phyloP scores from a whole-genome alignment of 495 filamentous ascomycete genomes.

The Neurospora cerealis region DNA sequence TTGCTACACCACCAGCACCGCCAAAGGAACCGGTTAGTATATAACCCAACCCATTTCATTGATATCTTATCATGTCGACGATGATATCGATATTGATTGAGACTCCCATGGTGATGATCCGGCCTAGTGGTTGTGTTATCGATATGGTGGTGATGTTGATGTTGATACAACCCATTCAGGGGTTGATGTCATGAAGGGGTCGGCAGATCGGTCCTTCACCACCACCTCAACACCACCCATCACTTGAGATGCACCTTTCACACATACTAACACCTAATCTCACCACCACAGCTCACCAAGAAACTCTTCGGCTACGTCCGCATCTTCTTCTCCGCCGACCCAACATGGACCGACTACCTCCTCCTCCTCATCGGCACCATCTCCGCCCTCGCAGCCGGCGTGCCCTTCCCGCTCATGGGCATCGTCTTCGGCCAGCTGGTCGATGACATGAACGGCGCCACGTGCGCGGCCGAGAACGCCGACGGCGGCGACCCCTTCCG shows the following conservation, averaged over 20 bases:
- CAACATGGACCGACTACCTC: slow-evolving; percentile 32
- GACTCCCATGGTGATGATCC: background rate
- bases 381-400: slow-evolving; percentile 49
- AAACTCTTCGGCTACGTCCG: slow-evolving; percentile 5
- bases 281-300: background rate
- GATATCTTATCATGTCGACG: background rate
- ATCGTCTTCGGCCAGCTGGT: slow-evolving; percentile 59
- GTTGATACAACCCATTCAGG: background rate
- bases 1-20: background rate
- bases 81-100: background rate
- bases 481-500: slow-evolving; percentile 12
- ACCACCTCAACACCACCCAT: background rate
- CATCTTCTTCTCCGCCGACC: slow-evolving; percentile 23
- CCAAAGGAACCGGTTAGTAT: background rate
- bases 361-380: slow-evolving; percentile 40
- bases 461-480: slow-evolving; percentile 29
- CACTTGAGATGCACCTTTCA: no score
- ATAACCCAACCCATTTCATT: background rate
- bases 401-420: slow-evolving; percentile 56
- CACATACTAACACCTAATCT: background rate
- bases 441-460: slow-evolving; percentile 50
- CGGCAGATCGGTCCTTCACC: no score
- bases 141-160: background rate
- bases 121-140: background rate
- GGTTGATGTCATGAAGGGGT: no score